A percentile compares a stretch with the other conserved stretches of the same genome.
Evolutionary conservation across 2,329 filamentous ascomycete species (phyloP).

Genomic region (Pyrenophora tritici-repentis): DNA sequence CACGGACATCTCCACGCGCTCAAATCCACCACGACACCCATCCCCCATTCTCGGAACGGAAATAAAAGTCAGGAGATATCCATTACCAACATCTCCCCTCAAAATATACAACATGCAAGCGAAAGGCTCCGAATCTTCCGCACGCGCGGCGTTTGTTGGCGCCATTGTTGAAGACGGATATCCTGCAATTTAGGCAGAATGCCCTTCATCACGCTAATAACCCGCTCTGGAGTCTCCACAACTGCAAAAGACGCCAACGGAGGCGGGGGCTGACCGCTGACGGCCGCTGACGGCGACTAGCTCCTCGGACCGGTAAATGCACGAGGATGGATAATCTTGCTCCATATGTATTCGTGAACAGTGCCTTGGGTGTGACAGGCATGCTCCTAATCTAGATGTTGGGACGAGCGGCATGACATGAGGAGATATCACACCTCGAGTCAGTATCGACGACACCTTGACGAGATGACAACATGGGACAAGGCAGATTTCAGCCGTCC

Average conservation of each 20-base stretch:
- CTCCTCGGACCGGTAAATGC: constrained; percentile 5
- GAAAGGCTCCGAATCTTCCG: not conserved
- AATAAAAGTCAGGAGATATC: not conserved
- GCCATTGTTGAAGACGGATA: not conserved
- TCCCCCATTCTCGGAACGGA: not conserved
- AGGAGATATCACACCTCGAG: too few species aligned
- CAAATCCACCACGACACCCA: not conserved
- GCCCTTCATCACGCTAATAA: constrained; percentile 1
- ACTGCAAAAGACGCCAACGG: not conserved
- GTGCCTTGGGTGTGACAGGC: not conserved
- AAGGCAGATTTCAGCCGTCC: not conserved
- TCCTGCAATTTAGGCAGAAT: constrained; percentile 8
- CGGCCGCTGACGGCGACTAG: not conserved
- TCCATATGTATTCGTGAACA: not conserved
- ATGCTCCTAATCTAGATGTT: not conserved
- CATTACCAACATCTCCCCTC: too few species aligned
- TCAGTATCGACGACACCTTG: too few species aligned
- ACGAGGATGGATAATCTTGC: too few species aligned
- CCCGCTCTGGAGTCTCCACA: constrained; percentile 10
- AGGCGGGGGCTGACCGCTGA: not conserved
- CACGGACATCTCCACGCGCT: not conserved
- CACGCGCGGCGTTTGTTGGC: not conserved
- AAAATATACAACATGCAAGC: too few species aligned
- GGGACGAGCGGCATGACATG: not conserved
- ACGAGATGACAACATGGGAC: too few species aligned